Evolutionary conservation across 1,139 yeast species (phyloP).

Genomic region (Taphrina pruni): DNA sequence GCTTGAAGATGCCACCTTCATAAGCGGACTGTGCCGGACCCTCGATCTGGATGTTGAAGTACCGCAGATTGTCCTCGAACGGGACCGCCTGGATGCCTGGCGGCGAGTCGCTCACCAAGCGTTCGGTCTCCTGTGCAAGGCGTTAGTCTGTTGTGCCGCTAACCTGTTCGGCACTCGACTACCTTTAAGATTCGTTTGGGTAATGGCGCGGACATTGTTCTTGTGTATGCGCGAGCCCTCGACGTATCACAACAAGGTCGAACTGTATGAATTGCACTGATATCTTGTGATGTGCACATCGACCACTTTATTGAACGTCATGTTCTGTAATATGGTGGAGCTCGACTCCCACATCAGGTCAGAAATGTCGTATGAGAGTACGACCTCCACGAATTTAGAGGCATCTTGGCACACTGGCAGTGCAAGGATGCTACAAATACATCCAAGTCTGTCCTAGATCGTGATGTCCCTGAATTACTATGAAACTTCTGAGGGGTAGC

Average conservation of each 20-base stretch:
- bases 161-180: slow-evolving; percentile 47
- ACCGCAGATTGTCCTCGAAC: slow-evolving; percentile 88
- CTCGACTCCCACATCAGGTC: not conserved
- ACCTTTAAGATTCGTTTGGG: slow-evolving; percentile 90
- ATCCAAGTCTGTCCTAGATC: not conserved
- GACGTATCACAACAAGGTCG: too few relatives aligned
- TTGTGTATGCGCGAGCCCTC: not conserved
- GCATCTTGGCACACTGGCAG: not conserved
- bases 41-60: slow-evolving; percentile 84
- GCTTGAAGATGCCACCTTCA: slow-evolving; percentile 73
- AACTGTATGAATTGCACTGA: too few relatives aligned
- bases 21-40: slow-evolving; percentile 91
- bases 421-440: not conserved
- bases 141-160: slow-evolving; percentile 1
- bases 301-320: not conserved
- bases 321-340: slow-evolving; percentile 9
- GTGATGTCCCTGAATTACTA: too few relatives aligned
- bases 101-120: slow-evolving; percentile 90
- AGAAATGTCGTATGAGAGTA: slow-evolving; percentile 7
- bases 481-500: too few relatives aligned
- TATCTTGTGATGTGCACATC: too few relatives aligned
- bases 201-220: slow-evolving; percentile 47
- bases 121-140: slow-evolving; percentile 77
- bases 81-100: slow-evolving; percentile 95
- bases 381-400: not conserved